Percentiles rank a stretch among this genome's conserved stretches.
Evolutionary conservation across 2,329 filamentous ascomycete species (phyloP).

Genomic region (Verticillium longisporum): DNA sequence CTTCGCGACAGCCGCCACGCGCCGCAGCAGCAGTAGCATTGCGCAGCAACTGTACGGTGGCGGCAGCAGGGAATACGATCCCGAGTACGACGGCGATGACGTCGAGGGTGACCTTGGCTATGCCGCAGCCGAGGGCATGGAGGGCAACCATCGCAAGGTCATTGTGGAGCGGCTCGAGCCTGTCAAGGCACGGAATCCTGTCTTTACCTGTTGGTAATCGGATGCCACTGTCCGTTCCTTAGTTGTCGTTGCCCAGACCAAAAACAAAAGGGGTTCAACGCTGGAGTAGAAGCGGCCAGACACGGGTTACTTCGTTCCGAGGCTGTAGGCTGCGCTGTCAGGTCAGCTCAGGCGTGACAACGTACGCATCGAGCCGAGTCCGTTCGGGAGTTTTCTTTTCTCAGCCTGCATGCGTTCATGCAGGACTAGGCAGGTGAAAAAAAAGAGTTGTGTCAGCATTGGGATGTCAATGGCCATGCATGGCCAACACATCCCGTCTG

Average conservation of each 20-base stretch:
- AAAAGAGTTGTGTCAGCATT: not conserved
- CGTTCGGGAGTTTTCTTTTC: not conserved
- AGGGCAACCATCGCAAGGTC: constrained; percentile 84
- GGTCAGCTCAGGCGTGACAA: not conserved
- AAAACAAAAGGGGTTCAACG: not conserved
- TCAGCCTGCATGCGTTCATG: not conserved
- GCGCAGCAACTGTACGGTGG: constrained; percentile 44
- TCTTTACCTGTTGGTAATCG: constrained; percentile 92
- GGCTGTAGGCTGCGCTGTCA: not conserved
- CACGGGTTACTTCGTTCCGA: not conserved
- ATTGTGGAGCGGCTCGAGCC: constrained; percentile 95
- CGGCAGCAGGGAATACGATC: constrained; percentile 20
- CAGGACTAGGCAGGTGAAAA: not conserved
- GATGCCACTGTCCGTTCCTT: not conserved
- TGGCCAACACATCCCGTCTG: not conserved
- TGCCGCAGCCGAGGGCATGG: constrained; percentile 88
- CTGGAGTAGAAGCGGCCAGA: not conserved
- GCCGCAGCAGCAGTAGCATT: constrained; percentile 42
- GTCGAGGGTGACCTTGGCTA: constrained; percentile 91
- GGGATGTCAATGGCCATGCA: not conserved
- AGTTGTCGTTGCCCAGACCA: too few species aligned
- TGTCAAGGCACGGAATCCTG: constrained; percentile 89
- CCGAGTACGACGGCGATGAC: constrained; percentile 62
- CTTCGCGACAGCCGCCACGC: constrained; percentile 39
- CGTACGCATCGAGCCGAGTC: not conserved